These are phyloP conservation scores for Rhypophila decipiens DNA, from an alignment of 495 filamentous ascomycete genomes.

Conservation along the genomic window DNA sequence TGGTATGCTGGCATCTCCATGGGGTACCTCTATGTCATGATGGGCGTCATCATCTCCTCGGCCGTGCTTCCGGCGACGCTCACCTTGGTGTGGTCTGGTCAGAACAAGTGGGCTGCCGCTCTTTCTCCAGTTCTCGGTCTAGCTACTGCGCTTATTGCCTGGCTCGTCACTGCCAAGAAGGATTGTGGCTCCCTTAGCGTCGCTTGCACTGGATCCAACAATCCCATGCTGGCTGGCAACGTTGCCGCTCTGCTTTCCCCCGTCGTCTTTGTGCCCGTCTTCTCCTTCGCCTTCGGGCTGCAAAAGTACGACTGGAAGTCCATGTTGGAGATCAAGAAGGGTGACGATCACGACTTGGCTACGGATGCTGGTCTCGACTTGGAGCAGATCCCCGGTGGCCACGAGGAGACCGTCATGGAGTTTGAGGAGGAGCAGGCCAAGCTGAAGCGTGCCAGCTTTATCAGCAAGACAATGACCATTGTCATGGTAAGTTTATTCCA, in stretches of 20 bases:
- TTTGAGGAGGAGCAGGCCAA: constrained; percentile 59
- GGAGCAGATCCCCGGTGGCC: constrained; percentile 58
- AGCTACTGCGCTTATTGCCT: constrained; percentile 69
- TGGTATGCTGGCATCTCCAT: constrained; percentile 56
- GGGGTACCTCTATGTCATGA: constrained; percentile 71
- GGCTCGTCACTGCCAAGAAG: constrained; percentile 84
- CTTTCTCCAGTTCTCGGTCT: constrained; percentile 74
- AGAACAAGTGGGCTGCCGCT: constrained; percentile 74
- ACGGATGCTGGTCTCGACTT: constrained; percentile 63
- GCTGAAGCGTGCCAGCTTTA: constrained; percentile 64
- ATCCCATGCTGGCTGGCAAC: constrained; percentile 87
- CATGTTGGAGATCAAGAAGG: constrained; percentile 78
- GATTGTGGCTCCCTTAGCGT: constrained; percentile 69
- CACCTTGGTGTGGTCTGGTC: constrained; percentile 74
- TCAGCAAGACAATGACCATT: constrained; percentile 71
- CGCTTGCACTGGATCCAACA: constrained; percentile 69
- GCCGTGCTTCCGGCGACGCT: constrained; percentile 80
- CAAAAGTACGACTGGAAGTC: constrained; percentile 87
- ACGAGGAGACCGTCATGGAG: constrained; percentile 26
- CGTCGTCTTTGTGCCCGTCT: constrained; percentile 66
- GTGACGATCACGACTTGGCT: constrained; percentile 74
- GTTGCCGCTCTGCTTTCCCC: constrained; percentile 72
- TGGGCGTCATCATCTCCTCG: constrained; percentile 86
- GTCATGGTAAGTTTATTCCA: constrained; percentile 38
- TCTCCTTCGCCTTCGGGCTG: constrained; percentile 66